Evolutionary conservation across 352 stramenopile genomes (phyloP).

Genomic region (Pythium pyrilobum): DNA sequence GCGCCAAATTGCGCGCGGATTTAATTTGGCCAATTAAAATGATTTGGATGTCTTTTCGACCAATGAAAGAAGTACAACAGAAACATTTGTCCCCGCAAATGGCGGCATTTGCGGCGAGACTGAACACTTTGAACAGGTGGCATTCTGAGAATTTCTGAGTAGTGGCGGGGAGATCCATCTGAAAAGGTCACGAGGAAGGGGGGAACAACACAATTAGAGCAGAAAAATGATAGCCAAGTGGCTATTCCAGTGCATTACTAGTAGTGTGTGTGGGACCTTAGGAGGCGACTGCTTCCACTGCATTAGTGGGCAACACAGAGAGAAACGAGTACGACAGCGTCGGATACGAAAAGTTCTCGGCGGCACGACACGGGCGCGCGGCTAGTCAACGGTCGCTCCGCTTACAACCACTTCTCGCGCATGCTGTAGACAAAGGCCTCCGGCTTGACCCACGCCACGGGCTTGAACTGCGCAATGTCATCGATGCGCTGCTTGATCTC

Average conservation of each 20-base stretch:
- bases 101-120: conserved; percentile 11
- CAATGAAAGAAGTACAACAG: not conserved
- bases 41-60: not conserved
- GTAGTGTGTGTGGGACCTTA: no score
- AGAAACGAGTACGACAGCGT: no score
- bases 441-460: conserved; percentile 21
- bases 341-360: no score
- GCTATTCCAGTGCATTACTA: no score
- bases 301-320: no score
- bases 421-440: conserved; percentile 19
- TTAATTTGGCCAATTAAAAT: not conserved
- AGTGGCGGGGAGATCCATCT: no score
- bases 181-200: no score
- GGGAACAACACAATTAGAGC: no score
- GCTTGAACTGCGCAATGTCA: conserved; percentile 33
- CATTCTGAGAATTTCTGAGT: no score
- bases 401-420: conserved; percentile 20
- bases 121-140: not conserved
- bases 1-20: conserved; percentile 12
- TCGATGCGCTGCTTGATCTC: conserved; percentile 44
- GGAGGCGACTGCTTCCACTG: not conserved
- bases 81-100: no score
- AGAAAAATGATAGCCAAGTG: not conserved
- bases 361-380: no score
- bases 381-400: not conserved